Percentiles rank a stretch among this genome's conserved stretches.
Conservation (phyloP, 2,329 filamentous ascomycete species). For the Stemphylium beticola region DNA sequence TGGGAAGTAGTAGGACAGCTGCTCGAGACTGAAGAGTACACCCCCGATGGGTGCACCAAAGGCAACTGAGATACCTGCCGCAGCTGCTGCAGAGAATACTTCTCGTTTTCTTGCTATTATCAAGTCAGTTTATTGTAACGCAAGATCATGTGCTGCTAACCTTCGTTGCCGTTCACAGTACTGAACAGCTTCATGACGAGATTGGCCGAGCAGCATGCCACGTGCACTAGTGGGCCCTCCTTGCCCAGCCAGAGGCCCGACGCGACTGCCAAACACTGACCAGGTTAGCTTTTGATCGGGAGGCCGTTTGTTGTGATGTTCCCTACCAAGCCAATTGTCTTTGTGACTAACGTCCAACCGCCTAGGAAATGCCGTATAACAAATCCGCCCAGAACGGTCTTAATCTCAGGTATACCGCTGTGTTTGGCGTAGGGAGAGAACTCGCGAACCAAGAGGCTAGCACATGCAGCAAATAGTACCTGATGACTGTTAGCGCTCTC, state of each 20-base stretch:
- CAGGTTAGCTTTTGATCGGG: conserved; percentile 27
- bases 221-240: conserved; percentile 92
- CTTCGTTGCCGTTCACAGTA: conserved; percentile 84
- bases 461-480: conserved; percentile 77
- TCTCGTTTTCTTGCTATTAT: conserved; percentile 83
- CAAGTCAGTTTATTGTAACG: conserved; percentile 24
- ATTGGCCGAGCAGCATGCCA: conserved; percentile 95
- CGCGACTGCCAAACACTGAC: conserved; percentile 82
- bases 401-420: conserved; percentile 97
- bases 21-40: conserved; percentile 93
- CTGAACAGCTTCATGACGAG: conserved; percentile 89
- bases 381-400: conserved; percentile 92
- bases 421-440: conserved; percentile 91
- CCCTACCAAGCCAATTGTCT: conserved; percentile 81
- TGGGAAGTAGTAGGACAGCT: conserved; percentile 96
- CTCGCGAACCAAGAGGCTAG: conserved; percentile 79
- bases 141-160: conserved; percentile 50
- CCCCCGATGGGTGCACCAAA: conserved; percentile 95
- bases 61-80: conserved; percentile 89
- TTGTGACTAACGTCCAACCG: conserved; percentile 85
- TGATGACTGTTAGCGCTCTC: conserved; percentile 45
- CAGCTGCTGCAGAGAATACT: conserved; percentile 88
- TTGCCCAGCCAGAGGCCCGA: conserved; percentile 97
- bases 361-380: conserved; percentile 88
- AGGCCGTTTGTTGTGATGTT: conserved; percentile 9